Evolutionary conservation across 2,329 filamentous ascomycete genomes (phyloP).

Genomic region (Talaromyces islandicus): DNA sequence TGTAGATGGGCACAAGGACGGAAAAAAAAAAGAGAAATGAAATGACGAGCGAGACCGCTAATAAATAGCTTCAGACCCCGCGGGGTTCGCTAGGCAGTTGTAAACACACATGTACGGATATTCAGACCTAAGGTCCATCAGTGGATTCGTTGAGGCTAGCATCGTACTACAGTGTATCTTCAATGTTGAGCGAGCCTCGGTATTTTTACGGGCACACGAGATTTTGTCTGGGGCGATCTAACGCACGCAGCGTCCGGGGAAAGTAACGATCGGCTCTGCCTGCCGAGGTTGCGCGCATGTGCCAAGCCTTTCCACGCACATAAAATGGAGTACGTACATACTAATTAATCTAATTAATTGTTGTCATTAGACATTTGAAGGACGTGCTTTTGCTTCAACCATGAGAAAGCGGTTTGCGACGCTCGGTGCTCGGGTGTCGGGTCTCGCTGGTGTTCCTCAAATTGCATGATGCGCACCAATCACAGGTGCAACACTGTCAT

Average conservation of each 20-base stretch:
- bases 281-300: background rate
- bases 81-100: background rate
- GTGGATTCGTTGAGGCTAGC: background rate
- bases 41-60: background rate
- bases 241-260: background rate
- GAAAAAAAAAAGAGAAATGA: background rate
- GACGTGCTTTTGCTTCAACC: background rate
- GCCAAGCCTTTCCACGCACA: background rate
- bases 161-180: background rate
- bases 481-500: background rate
- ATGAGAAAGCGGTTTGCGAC: background rate
- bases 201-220: background rate
- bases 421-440: background rate
- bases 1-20: background rate
- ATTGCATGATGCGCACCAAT: background rate
- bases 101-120: background rate
- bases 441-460: background rate
- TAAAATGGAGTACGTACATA: too few species aligned
- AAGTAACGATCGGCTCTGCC: background rate
- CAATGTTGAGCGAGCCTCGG: conserved; percentile 8
- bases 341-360: too few species aligned
- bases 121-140: background rate
- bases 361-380: background rate
- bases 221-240: background rate
- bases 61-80: background rate